Percentiles rank a stretch among this genome's conserved stretches.
phyloP scores from a whole-genome alignment of 345 rosid genomes.

The Salix brachista region DNA sequence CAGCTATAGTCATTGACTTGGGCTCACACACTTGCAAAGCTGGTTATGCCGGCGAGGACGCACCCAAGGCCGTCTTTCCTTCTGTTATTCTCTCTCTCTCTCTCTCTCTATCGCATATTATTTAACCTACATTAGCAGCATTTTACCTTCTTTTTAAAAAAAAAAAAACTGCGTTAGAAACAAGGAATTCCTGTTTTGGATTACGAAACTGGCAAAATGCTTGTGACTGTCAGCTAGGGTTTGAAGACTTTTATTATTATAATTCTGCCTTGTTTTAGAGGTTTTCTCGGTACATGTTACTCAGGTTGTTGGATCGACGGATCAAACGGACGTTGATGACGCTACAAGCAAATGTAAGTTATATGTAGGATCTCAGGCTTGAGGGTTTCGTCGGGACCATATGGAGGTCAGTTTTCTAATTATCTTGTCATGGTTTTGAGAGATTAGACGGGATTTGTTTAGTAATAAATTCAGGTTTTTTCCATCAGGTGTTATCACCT shows the following conservation, averaged over 20 bases:
- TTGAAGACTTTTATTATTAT: neutral
- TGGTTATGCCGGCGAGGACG: slow-evolving; percentile 99
- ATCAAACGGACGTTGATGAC: slow-evolving; percentile 87
- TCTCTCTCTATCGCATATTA: neutral
- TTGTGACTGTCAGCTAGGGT: neutral
- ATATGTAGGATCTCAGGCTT: slow-evolving; percentile 85
- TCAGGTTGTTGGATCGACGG: slow-evolving; percentile 88
- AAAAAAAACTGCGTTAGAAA: neutral
- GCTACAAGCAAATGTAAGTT: slow-evolving; percentile 53
- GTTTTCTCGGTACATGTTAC: neutral
- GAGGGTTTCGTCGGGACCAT: slow-evolving; percentile 82
- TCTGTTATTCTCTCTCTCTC: slow-evolving; percentile 49
- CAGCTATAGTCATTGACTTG: slow-evolving; percentile 95
- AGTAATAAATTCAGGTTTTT: slow-evolving; percentile 1
- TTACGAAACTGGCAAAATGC: neutral
- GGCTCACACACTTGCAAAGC: slow-evolving; percentile 99
- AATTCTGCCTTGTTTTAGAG: neutral
- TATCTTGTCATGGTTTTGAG: neutral
- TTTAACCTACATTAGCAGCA: neutral
- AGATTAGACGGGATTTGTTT: neutral
- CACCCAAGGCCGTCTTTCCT: slow-evolving; percentile 98
- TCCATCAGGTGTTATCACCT: slow-evolving; percentile 69
- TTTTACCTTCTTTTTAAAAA: neutral
- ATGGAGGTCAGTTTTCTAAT: slow-evolving; percentile 70
- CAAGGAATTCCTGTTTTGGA: neutral